phyloP scores from a whole-genome alignment of 176 grass and related monocot species.

The Cymbopogon citratus region DNA sequence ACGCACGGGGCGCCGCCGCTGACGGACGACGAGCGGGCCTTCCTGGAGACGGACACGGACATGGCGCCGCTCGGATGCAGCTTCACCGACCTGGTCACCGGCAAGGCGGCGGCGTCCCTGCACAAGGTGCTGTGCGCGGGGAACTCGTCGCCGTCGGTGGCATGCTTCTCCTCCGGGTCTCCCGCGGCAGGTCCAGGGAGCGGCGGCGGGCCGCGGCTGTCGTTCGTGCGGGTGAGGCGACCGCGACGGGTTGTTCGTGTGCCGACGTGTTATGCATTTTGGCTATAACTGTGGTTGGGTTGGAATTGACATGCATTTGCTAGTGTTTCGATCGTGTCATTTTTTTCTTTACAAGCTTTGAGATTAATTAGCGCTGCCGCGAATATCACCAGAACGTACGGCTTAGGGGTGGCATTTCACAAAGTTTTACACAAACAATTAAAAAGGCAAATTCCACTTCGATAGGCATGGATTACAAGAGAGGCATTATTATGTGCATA shows the following conservation, averaged over 20 bases:
- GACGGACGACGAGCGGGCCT: constrained; percentile 39
- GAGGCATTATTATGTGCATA: not conserved
- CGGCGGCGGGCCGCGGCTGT: not conserved
- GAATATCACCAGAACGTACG: too few relatives aligned
- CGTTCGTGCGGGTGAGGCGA: not conserved
- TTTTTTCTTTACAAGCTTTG: too few relatives aligned
- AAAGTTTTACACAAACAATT: too few relatives aligned
- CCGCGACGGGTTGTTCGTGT: too few relatives aligned
- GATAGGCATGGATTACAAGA: not conserved
- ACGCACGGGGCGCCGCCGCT: not conserved
- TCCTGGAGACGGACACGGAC: constrained; percentile 14
- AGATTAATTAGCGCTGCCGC: too few relatives aligned
- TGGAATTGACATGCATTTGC: too few relatives aligned
- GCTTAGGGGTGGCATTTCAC: too few relatives aligned
- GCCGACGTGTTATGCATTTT: too few relatives aligned
- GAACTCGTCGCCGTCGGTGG: not conserved
- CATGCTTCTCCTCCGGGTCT: not conserved
- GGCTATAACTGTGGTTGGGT: too few relatives aligned
- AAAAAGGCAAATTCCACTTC: too few relatives aligned
- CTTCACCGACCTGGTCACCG: constrained; percentile 34
- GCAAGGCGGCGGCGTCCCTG: not conserved
- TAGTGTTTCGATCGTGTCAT: too few relatives aligned
- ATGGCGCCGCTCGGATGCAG: not conserved
- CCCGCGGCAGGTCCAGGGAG: not conserved
- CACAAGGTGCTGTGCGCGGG: not conserved